phyloP scores from a whole-genome alignment of 768 basidiomycete genomes.

The Kwoniella bestiolae region DNA sequence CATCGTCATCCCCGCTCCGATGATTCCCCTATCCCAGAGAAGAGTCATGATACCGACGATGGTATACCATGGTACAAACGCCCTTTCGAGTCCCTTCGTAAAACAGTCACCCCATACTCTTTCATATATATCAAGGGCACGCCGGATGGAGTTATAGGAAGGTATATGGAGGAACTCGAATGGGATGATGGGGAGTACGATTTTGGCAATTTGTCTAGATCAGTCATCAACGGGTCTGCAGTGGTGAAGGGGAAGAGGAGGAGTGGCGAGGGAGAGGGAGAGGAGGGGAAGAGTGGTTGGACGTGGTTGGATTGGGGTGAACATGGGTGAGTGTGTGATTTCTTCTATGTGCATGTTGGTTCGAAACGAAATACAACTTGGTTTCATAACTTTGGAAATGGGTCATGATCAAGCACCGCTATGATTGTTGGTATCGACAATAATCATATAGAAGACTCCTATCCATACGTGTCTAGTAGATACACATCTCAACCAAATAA shows the following conservation, averaged over 20 bases:
- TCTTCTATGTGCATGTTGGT: not conserved
- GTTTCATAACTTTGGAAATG: too few species aligned
- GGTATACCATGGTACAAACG: not conserved
- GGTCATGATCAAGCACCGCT: too few species aligned
- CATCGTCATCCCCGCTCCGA: not conserved
- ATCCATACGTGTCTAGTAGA: too few species aligned
- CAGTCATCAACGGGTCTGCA: slow-evolving; percentile 1
- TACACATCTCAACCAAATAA: too few species aligned
- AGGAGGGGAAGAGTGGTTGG: slow-evolving; percentile 11
- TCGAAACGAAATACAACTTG: not conserved
- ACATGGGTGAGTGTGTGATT: slow-evolving; percentile 40
- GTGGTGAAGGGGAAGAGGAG: slow-evolving; percentile 16
- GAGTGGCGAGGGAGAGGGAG: slow-evolving; percentile 27
- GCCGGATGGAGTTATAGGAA: slow-evolving; percentile 45
- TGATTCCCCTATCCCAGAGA: not conserved
- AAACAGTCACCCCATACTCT: slow-evolving; percentile 36
- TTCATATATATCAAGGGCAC: slow-evolving; percentile 45
- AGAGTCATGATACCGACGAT: not conserved
- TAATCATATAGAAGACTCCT: too few species aligned
- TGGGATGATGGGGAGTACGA: slow-evolving; percentile 46
- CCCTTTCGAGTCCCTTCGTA: slow-evolving; percentile 37
- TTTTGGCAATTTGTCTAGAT: slow-evolving; percentile 36
- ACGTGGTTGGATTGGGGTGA: slow-evolving; percentile 43
- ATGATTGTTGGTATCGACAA: too few species aligned
- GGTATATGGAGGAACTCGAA: slow-evolving; percentile 53